Evolutionary conservation across 1,284 basidiomycete species (phyloP).

Genomic region (Tilletia horrida): DNA sequence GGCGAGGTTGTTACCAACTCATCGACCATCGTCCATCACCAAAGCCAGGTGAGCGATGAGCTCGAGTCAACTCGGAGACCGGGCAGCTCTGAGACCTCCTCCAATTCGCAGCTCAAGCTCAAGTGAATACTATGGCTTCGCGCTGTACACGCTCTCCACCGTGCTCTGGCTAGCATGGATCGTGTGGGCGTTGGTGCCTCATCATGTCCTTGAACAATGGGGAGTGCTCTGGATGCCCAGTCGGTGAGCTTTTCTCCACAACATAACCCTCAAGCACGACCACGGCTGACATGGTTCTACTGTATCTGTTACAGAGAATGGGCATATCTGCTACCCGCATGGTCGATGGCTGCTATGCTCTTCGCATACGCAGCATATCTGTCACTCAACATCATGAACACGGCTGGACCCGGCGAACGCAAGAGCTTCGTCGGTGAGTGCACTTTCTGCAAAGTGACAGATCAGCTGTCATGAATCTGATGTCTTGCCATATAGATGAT

Average conservation of each 20-base stretch:
- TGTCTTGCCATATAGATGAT: neutral
- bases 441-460: too few relatives aligned
- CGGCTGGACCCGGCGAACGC: neutral
- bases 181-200: slow-evolving; percentile 13
- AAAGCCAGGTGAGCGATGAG: too few relatives aligned
- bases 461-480: neutral
- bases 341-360: slow-evolving; percentile 7
- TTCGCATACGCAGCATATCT: slow-evolving; percentile 7
- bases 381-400: slow-evolving; percentile 13
- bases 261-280: neutral
- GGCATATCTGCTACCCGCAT: slow-evolving; percentile 16
- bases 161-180: slow-evolving; percentile 2
- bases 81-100: neutral
- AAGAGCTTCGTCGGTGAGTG: slow-evolving; percentile 8
- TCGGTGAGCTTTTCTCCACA: neutral
- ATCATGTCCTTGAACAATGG: neutral
- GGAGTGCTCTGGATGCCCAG: slow-evolving; percentile 13
- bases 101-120: slow-evolving; percentile 6
- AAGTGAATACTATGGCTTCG: slow-evolving; percentile 19
- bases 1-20: too few relatives aligned
- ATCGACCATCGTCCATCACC: too few relatives aligned
- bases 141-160: slow-evolving; percentile 8
- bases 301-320: slow-evolving; percentile 13
- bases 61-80: too few relatives aligned
- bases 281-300: neutral